Evolutionary conservation across 768 basidiomycete genomes (phyloP).

Genomic region (Obba rivulosa): DNA sequence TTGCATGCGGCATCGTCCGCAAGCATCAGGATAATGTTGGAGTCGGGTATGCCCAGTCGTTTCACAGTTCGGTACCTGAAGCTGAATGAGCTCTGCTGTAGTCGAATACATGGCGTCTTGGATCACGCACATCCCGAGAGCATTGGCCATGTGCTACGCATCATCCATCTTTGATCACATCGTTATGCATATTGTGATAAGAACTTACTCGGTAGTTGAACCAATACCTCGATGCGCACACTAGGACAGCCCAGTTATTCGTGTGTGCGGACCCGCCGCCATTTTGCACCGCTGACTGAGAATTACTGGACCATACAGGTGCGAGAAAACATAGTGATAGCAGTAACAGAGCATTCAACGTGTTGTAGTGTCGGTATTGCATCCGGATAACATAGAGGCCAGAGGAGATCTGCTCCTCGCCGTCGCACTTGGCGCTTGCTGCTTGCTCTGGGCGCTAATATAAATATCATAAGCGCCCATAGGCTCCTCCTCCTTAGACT

Average conservation of each 20-base stretch:
- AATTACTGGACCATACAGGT: not conserved
- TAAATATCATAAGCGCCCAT: too few relatives aligned
- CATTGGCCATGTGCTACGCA: slow-evolving; percentile 95
- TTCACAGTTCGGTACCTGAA: slow-evolving; percentile 96
- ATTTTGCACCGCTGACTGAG: not conserved
- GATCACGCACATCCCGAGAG: slow-evolving; percentile 81
- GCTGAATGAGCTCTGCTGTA: not conserved
- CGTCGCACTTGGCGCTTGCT: too few relatives aligned
- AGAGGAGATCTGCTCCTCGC: too few relatives aligned
- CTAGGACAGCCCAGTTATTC: slow-evolving; percentile 98
- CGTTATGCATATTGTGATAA: not conserved
- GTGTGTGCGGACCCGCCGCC: slow-evolving; percentile 49
- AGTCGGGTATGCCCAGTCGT: slow-evolving; percentile 95
- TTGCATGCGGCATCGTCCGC: slow-evolving; percentile 97
- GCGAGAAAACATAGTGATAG: not conserved
- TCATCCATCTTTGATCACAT: not conserved
- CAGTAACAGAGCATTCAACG: not conserved
- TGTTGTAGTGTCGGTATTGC: too few relatives aligned
- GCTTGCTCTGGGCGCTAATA: too few relatives aligned
- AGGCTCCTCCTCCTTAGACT: too few relatives aligned
- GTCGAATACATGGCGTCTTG: not conserved
- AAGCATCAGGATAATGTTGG: slow-evolving; percentile 98
- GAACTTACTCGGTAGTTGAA: slow-evolving; percentile 91
- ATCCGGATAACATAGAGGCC: too few relatives aligned
- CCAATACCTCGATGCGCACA: slow-evolving; percentile 93